phyloP scores from a whole-genome alignment of 306 rosid species.

The Prosopis cineraria region DNA sequence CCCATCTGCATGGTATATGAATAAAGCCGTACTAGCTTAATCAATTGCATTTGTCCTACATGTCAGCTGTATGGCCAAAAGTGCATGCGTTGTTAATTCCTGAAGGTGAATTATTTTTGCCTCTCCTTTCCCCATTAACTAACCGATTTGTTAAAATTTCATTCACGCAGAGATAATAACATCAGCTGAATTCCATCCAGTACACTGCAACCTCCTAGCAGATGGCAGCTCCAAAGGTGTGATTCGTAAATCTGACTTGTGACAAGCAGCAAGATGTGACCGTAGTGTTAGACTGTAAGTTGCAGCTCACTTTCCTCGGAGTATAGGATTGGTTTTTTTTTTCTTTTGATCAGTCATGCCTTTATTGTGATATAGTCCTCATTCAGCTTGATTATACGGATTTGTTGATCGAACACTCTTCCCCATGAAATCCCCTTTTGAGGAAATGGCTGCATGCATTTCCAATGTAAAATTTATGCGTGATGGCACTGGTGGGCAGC shows the following conservation, averaged over 20 bases:
- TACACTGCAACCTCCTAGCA: conserved; percentile 76
- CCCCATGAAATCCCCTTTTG: conserved; percentile 55
- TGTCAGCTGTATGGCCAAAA: too few relatives aligned
- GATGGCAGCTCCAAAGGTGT: conserved; percentile 78
- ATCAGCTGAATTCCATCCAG: conserved; percentile 75
- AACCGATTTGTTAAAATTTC: conserved; percentile 1
- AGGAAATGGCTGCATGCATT: conserved; percentile 60
- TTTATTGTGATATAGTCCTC: conserved; percentile 31
- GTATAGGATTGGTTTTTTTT: not conserved
- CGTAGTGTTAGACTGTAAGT: conserved; percentile 61
- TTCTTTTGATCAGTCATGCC: conserved; percentile 5
- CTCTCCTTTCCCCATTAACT: too few relatives aligned
- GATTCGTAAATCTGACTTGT: conserved; percentile 72
- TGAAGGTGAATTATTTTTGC: too few relatives aligned
- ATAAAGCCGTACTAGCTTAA: not conserved
- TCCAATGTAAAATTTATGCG: conserved; percentile 61
- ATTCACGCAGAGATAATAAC: conserved; percentile 66
- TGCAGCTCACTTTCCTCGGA: conserved; percentile 13
- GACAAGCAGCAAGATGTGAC: conserved; percentile 69
- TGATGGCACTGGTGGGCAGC: conserved; percentile 46
- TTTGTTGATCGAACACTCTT: conserved; percentile 50
- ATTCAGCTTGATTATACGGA: conserved; percentile 52
- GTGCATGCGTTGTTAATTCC: too few relatives aligned
- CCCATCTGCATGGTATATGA: not conserved
- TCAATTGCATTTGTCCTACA: not conserved